Conservation (phyloP, 441 rosid species). For the Iberis amara region DNA sequence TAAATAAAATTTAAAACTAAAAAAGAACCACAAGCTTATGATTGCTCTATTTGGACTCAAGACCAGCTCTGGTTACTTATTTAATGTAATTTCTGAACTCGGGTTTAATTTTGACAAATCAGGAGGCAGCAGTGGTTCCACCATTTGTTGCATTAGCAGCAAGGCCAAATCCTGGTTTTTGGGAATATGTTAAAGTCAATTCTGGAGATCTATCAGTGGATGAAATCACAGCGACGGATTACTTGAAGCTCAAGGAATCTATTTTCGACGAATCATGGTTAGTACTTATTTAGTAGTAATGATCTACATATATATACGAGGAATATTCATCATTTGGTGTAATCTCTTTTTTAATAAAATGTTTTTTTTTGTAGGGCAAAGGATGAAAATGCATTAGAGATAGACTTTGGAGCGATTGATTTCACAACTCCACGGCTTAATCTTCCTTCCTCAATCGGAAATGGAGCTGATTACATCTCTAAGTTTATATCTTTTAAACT, state of each 20-base stretch:
- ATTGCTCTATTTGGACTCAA: too few relatives aligned
- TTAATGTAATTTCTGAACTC: too few relatives aligned
- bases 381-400: constrained; percentile 66
- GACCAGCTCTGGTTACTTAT: too few relatives aligned
- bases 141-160: constrained; percentile 74
- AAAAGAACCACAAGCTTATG: too few relatives aligned
- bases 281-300: not conserved
- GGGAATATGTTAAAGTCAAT: constrained; percentile 79
- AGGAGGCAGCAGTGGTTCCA: constrained; percentile 86
- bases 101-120: constrained; percentile 21
- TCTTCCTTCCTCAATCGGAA: constrained; percentile 74
- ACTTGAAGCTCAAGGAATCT: constrained; percentile 67
- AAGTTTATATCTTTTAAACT: constrained; percentile 60
- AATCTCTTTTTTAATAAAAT: not conserved
- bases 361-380: constrained; percentile 52
- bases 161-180: constrained; percentile 77
- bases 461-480: constrained; percentile 58
- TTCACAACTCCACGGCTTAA: constrained; percentile 55
- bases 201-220: constrained; percentile 52
- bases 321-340: constrained; percentile 1
- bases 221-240: constrained; percentile 51
- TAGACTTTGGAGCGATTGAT: constrained; percentile 75
- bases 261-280: constrained; percentile 74
- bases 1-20: too few relatives aligned
- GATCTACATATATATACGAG: not conserved